A percentile compares a stretch with the other conserved stretches of the same genome.
Conservation (phyloP, 106 monocot species). For the Gastrodia elata region DNA sequence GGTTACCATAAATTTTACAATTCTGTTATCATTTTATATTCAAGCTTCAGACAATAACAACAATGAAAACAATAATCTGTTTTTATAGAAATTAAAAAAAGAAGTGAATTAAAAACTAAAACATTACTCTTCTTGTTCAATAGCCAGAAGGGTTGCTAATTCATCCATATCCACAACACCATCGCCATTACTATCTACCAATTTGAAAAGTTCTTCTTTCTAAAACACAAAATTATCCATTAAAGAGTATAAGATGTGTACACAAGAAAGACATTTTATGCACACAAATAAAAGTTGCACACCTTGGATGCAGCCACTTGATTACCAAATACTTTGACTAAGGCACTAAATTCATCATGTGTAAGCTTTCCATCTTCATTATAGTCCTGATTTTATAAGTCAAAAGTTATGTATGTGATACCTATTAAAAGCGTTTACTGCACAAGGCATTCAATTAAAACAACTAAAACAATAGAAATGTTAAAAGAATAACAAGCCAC, state of each 20-base stretch:
- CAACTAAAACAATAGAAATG: background rate
- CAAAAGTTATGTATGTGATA: background rate
- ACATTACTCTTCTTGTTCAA: constrained; percentile 76
- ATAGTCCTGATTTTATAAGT: constrained; percentile 50
- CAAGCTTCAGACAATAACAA: background rate
- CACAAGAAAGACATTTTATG: background rate
- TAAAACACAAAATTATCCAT: constrained; percentile 17
- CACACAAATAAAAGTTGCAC: background rate
- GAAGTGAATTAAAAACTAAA: background rate
- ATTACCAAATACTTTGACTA: constrained; percentile 87
- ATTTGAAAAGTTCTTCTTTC: constrained; percentile 81
- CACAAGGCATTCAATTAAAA: background rate
- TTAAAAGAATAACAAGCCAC: background rate
- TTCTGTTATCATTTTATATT: background rate
- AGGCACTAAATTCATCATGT: constrained; percentile 53
- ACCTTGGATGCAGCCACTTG: constrained; percentile 58
- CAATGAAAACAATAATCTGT: background rate
- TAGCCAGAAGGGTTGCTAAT: constrained; percentile 53
- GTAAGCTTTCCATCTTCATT: constrained; percentile 78
- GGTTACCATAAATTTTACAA: background rate
- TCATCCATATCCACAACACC: constrained; percentile 85
- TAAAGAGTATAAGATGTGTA: constrained; percentile 7
- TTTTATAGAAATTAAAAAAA: constrained; percentile 6
- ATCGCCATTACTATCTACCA: constrained; percentile 86
- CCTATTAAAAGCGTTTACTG: background rate